Base-by-base conservation (phyloP, 106 monocot genomes). In the Posidonia australis region DNA sequence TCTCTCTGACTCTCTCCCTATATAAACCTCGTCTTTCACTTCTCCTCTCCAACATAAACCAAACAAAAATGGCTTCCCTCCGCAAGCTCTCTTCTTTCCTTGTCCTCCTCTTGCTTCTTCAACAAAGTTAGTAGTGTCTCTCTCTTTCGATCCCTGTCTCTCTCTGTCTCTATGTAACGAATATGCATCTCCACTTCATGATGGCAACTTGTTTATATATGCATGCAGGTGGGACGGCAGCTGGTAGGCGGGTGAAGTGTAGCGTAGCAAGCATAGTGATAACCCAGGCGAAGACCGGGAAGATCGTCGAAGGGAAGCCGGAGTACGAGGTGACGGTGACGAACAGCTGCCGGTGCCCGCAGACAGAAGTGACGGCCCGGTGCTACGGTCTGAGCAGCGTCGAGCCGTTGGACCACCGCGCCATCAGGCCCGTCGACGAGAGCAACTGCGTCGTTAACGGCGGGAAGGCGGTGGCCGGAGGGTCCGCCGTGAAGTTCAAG, bases 291-390 rank as follows among this genome's bases (percentile, higher is more conserved):
- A 65, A 42, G 60, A 83, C 82, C 0, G 82, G 82, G 16, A 19
- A 10, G 4, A 2, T 60, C 4, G 77, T 86, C 27, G 55, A 83
- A 46, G 86, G 86, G 9, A 62, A 74, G 54, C 71, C 74, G 2
- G 79, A 86, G 75, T 86, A 77, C 63, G 51, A 64, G 55, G 86
- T 83, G n/a, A 58, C n/a, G 23, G 51, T 86, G 46, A 63, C 17
- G 42, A 86, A 86, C 68, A 17, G 18, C 0, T 86, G 86, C 26
- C 0, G 19, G 0, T 82, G 82, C 49, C n/a, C 73, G 5, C 79
- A 82, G 67, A 52, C 68, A 1, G 28, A 30, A 16, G 66, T 86
- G 9, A 10, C 43, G 10, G 36, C 80, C 23, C 59, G 24, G 16
- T 83, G 86, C 49, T 45, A n/a, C 17, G 82, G 79, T 0, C 58